Evolutionary conservation across 495 filamentous ascomycete genomes (phyloP).

Genomic region (Mycothermus thermophilus): DNA sequence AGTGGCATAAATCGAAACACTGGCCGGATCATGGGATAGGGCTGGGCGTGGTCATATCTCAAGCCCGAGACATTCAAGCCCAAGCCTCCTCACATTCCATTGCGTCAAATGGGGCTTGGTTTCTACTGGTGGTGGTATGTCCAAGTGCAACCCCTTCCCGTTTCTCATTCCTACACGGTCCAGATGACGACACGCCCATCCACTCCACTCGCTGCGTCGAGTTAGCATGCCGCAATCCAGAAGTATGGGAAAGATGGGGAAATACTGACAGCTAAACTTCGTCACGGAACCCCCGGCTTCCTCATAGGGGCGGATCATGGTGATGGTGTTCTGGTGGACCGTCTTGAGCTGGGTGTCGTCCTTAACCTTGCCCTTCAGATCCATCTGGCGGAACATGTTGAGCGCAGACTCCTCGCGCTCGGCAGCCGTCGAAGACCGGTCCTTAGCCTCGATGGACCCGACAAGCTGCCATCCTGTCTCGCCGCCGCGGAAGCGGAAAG

Average conservation of each 20-base stretch:
- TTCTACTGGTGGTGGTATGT: too few relatives aligned
- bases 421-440: constrained; percentile 42
- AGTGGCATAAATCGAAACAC: too few relatives aligned
- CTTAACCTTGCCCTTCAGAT: constrained; percentile 78
- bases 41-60: too few relatives aligned
- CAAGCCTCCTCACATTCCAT: too few relatives aligned
- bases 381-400: constrained; percentile 99
- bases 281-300: constrained; percentile 45
- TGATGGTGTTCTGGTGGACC: constrained; percentile 93
- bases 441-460: constrained; percentile 70
- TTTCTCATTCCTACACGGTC: constrained; percentile 32
- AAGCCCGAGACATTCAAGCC: too few relatives aligned
- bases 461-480: constrained; percentile 72
- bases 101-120: too few relatives aligned
- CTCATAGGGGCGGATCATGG: constrained; percentile 64
- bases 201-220: constrained; percentile 72
- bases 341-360: constrained; percentile 92
- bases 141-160: too few relatives aligned
- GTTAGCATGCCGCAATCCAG: constrained; percentile 27
- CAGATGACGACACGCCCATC: constrained; percentile 90
- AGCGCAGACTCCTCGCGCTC: constrained; percentile 58
- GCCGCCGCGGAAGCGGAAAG: constrained; percentile 76
- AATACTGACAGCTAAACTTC: constrained; percentile 80
- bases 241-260: constrained; percentile 1
- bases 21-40: too few relatives aligned